Base-by-base conservation (phyloP, 2,329 filamentous ascomycete species). In the Tolypocladium cylindrosporum region DNA sequence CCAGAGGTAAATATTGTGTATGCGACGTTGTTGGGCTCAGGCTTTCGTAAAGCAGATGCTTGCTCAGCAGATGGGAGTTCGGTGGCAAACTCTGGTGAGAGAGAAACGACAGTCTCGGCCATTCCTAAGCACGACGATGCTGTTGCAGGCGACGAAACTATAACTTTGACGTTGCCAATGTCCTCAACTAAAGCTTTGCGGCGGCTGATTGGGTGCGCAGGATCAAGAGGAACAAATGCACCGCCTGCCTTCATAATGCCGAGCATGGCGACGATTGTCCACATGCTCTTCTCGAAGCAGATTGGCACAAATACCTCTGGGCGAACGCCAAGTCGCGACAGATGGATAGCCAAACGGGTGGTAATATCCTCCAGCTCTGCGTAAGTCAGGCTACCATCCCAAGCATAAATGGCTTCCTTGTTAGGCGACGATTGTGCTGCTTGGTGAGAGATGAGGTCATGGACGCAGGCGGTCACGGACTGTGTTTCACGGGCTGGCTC, bases 1-100 rank as follows among this genome's bases (percentile, higher is more conserved):
- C 68, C 68, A 0, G 67, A 69, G 0, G 68, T 70, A 40, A 67
- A 70, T 19, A 69, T 57, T 0, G 67, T 57, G 39, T 66, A 69
- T 0, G 64, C 65, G 0, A 62, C 57, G 53, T 61, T 54, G 21
- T 31, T 41, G 24, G 52, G 52, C 2, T 14, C n/a, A 2, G 52
- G 31, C 21, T 8, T 31, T 10, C 24, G 36, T 37, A 13, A 21
- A 6, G 27, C 13, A 48, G 27, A 19, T 37, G 19, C 13, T 7
- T 21, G 9, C 19, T 24, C 50, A 10, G 4, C 31, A 11, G 31
- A n/a, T 11, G 11, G 13, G 7, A 54, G 36, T 11, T 54, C n/a
- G 11, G 11, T 27, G 1, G 16, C 21, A 40, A 54, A 40, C 13
- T 27, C 14, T 16, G 37, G 37, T 5, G 37, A 54, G n/a, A 54